Evolutionary conservation across 805 yeast genomes (phyloP).

Genomic region (Teunomyces funiuensis): DNA sequence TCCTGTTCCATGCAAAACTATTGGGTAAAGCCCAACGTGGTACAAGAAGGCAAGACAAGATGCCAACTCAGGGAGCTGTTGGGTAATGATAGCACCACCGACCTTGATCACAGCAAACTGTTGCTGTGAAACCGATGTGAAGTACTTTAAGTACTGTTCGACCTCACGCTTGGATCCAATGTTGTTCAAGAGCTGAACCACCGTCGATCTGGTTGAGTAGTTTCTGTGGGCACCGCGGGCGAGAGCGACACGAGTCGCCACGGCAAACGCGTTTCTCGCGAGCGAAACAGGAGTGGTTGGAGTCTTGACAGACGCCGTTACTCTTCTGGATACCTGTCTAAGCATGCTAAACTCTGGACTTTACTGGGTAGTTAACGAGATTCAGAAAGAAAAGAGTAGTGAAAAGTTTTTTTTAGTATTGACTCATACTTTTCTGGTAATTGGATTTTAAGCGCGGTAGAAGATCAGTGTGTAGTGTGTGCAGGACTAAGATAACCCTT

Average conservation of each 20-base stretch:
- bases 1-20: conserved; percentile 97
- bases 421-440: conserved; percentile 27
- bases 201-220: conserved; percentile 85
- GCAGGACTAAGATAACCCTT: no score
- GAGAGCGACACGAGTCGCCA: conserved; percentile 1
- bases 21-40: conserved; percentile 96
- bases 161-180: conserved; percentile 98
- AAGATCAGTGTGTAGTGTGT: conserved; percentile 25
- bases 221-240: conserved; percentile 4
- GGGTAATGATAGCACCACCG: conserved; percentile 98
- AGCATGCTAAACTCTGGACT: conserved; percentile 14
- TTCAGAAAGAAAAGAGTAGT: conserved; percentile 6
- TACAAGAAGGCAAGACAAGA: conserved; percentile 93
- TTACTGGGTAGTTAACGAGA: neutral
- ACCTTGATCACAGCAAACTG: conserved; percentile 98
- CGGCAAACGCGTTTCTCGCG: conserved; percentile 4
- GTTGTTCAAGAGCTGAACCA: conserved; percentile 89
- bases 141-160: conserved; percentile 94
- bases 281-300: conserved; percentile 6
- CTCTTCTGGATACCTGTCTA: conserved; percentile 17
- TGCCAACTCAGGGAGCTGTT: conserved; percentile 88
- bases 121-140: conserved; percentile 93
- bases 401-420: conserved; percentile 9
- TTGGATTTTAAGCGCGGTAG: conserved; percentile 39
- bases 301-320: conserved; percentile 7